phyloP scores from a whole-genome alignment of 179 eudicot species.

The Silene noctiflora region DNA sequence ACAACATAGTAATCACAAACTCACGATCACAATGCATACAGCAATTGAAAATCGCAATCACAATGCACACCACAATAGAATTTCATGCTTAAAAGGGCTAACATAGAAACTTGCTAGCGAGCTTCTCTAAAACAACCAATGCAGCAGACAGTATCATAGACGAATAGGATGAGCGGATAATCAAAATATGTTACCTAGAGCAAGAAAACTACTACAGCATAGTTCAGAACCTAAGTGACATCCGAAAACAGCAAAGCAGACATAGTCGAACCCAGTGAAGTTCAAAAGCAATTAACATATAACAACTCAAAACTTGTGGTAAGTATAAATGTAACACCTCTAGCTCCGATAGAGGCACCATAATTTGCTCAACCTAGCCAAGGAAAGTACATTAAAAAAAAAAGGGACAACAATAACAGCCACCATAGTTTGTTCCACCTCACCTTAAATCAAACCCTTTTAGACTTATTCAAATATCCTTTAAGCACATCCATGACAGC shows the following conservation, averaged over 20 bases:
- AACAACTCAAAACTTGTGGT: constrained; percentile 12
- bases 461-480: constrained; percentile 39
- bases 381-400: constrained; percentile 3
- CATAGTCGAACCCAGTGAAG: neutral
- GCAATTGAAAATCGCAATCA: neutral
- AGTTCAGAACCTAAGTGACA: neutral
- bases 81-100: neutral
- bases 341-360: neutral
- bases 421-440: neutral
- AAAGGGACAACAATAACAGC: neutral
- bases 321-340: constrained; percentile 5
- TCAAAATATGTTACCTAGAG: neutral
- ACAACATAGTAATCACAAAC: neutral
- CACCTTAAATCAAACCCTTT: neutral
- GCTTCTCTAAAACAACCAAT: neutral
- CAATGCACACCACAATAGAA: neutral
- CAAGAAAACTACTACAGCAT: neutral
- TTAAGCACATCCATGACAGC: constrained; percentile 85
- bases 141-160: neutral
- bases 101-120: neutral
- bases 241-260: neutral
- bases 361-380: constrained; percentile 1
- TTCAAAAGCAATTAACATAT: constrained; percentile 7
- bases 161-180: neutral
- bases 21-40: neutral